These are phyloP conservation scores for Hericium alpestre DNA, from an alignment of 768 basidiomycete genomes.

Conservation along the genomic window DNA sequence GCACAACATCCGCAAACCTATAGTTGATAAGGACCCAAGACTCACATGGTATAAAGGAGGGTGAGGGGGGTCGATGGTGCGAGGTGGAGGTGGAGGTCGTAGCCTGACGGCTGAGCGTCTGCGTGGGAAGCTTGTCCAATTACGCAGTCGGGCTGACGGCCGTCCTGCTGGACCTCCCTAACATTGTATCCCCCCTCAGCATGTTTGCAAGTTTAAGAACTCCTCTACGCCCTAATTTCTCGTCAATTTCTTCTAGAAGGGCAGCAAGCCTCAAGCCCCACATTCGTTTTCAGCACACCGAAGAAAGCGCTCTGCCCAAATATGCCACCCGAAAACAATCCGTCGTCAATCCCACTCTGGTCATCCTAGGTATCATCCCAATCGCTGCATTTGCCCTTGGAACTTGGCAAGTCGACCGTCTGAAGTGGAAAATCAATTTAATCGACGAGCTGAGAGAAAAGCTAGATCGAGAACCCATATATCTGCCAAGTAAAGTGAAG, in stretches of 20 bases:
- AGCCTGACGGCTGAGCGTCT: not conserved
- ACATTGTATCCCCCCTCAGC: no score
- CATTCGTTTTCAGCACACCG: constrained; percentile 7
- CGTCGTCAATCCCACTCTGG: constrained; percentile 59
- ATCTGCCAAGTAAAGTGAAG: constrained; percentile 81
- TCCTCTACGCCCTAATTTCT: not conserved
- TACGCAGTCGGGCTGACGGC: not conserved
- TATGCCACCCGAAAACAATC: constrained; percentile 52
- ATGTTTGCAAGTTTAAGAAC: not conserved
- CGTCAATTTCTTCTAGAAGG: not conserved
- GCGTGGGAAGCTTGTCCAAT: not conserved
- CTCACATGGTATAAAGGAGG: constrained; percentile 5
- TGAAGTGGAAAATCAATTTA: constrained; percentile 89
- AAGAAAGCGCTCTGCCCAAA: not conserved
- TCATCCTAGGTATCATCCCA: constrained; percentile 77
- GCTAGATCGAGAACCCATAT: constrained; percentile 65
- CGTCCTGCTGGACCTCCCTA: not conserved
- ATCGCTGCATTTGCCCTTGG: constrained; percentile 85
- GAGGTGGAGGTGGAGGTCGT: not conserved
- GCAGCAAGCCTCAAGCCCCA: not conserved
- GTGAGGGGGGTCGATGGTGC: not conserved
- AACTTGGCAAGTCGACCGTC: constrained; percentile 85
- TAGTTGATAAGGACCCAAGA: not conserved
- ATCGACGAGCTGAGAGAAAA: constrained; percentile 93
- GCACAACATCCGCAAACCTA: not conserved